phyloP scores from a whole-genome alignment of 31 red algal species.

The Asparagopsis taxiformis region DNA sequence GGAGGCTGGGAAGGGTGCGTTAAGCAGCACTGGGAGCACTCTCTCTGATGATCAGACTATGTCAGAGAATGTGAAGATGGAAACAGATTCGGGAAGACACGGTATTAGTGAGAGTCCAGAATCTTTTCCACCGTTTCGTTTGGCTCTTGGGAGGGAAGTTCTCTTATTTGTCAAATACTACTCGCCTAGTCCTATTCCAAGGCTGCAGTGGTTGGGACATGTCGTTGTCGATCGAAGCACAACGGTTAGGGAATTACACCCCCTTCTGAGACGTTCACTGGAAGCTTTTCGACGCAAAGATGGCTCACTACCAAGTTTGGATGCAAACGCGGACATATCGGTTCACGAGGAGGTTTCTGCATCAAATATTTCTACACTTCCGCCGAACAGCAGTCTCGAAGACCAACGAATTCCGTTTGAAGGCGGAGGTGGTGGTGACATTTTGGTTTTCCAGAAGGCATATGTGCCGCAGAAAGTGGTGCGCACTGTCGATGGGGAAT shows the following conservation, averaged over 20 bases:
- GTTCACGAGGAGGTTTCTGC: slow-evolving; percentile 59
- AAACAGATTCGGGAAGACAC: slow-evolving; percentile 11
- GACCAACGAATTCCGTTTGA: slow-evolving; percentile 50
- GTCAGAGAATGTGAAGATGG: slow-evolving; percentile 18
- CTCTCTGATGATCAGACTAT: slow-evolving; percentile 11
- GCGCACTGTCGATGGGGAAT: slow-evolving; percentile 3
- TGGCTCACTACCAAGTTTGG: slow-evolving; percentile 15
- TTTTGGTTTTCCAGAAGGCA: slow-evolving; percentile 60
- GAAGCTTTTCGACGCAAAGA: slow-evolving; percentile 20
- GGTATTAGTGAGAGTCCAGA: slow-evolving; percentile 7
- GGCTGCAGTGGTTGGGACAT: slow-evolving; percentile 71
- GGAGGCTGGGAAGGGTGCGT: slow-evolving; percentile 8
- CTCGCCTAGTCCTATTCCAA: slow-evolving; percentile 34
- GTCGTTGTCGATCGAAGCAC: slow-evolving; percentile 62
- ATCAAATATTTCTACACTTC: slow-evolving; percentile 19
- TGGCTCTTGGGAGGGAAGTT: slow-evolving; percentile 44
- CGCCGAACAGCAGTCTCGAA: slow-evolving; percentile 19
- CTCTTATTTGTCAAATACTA: slow-evolving; percentile 87
- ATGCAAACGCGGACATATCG: slow-evolving; percentile 18
- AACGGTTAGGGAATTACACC: slow-evolving; percentile 42
- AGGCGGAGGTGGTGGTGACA: slow-evolving; percentile 57
- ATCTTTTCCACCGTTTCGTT: slow-evolving; percentile 22
- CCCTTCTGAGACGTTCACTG: slow-evolving; percentile 28
- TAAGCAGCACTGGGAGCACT: slow-evolving; percentile 12
- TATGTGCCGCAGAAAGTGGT: slow-evolving; percentile 6